Evolutionary conservation across 352 stramenopile species (phyloP).

Genomic region (Thalassiosira ordinaria): DNA sequence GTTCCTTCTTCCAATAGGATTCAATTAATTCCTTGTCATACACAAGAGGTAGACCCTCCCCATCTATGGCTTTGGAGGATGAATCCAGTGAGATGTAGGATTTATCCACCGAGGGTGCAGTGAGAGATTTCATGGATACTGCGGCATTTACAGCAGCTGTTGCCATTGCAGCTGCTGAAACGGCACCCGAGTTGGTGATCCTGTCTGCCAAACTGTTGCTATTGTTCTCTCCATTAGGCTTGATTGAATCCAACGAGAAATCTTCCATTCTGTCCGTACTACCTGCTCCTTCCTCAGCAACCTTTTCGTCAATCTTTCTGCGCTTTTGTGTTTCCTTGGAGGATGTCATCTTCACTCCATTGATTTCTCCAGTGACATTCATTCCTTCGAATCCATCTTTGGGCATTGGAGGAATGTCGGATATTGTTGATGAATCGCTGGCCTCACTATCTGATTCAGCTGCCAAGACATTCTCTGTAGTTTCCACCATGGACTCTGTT

Average conservation of each 20-base stretch:
- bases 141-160: constrained; percentile 84
- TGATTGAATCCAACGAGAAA: background rate
- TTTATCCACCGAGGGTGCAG: constrained; percentile 76
- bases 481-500: background rate
- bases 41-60: constrained; percentile 85
- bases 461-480: background rate
- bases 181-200: constrained; percentile 73
- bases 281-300: background rate
- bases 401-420: constrained; percentile 46
- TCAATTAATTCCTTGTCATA: constrained; percentile 89
- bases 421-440: background rate
- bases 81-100: constrained; percentile 81
- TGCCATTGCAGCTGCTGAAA: constrained; percentile 80
- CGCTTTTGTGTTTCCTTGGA: constrained; percentile 22
- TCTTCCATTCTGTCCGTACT: background rate
- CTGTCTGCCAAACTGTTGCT: constrained; percentile 53
- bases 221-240: no score
- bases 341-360: constrained; percentile 56
- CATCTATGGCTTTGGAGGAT: constrained; percentile 62
- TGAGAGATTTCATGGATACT: constrained; percentile 80
- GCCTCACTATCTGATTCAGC: background rate
- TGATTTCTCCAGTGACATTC: constrained; percentile 56
- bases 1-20: constrained; percentile 87
- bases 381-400: constrained; percentile 49
- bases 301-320: background rate